A percentile compares a stretch with the other conserved stretches of the same genome.
These are phyloP conservation scores for Pilobolus umbonatus DNA, from an alignment of 192 early-diverging fungal species.

Conservation along the genomic window DNA sequence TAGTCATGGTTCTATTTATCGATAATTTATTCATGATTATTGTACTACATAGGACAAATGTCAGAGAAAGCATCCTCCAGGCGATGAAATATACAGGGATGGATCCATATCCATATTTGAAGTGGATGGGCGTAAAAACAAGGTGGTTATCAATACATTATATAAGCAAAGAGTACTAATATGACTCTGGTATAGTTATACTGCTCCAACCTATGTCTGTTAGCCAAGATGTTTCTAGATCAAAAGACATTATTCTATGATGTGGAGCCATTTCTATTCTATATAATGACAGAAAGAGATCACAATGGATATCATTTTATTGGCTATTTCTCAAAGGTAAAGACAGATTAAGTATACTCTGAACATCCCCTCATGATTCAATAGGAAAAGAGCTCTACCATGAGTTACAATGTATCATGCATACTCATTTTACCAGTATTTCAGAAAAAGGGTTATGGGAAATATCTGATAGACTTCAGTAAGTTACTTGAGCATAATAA, in stretches of 20 bases:
- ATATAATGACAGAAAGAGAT: slow-evolving; percentile 86
- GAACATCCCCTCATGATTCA: not conserved
- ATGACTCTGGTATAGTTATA: slow-evolving; percentile 56
- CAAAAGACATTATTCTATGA: slow-evolving; percentile 98
- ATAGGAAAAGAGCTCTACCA: slow-evolving; percentile 77
- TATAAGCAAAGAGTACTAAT: not conserved
- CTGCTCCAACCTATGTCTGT: slow-evolving; percentile 93
- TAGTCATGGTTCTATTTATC: too few relatives aligned
- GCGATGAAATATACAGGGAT: slow-evolving; percentile 94
- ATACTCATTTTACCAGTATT: slow-evolving; percentile 82
- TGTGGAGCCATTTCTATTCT: slow-evolving; percentile 95
- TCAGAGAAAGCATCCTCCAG: slow-evolving; percentile 79
- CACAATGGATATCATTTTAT: slow-evolving; percentile 79
- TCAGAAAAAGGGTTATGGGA: slow-evolving; percentile 87
- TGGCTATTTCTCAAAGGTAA: slow-evolving; percentile 90
- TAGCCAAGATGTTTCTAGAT: slow-evolving; percentile 98
- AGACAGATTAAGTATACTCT: not conserved
- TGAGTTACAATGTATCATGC: slow-evolving; percentile 90
- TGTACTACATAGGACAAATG: slow-evolving; percentile 82
- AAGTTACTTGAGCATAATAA: slow-evolving; percentile 23
- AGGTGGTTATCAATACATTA: slow-evolving; percentile 39
- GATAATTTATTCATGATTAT: too few relatives aligned
- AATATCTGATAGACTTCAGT: slow-evolving; percentile 90
- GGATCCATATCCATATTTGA: slow-evolving; percentile 90
- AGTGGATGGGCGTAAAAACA: slow-evolving; percentile 96